A percentile compares a stretch with the other conserved stretches of the same genome.
Conservation (phyloP, 2,329 filamentous ascomycete genomes). For the Pyricularia grisea region DNA sequence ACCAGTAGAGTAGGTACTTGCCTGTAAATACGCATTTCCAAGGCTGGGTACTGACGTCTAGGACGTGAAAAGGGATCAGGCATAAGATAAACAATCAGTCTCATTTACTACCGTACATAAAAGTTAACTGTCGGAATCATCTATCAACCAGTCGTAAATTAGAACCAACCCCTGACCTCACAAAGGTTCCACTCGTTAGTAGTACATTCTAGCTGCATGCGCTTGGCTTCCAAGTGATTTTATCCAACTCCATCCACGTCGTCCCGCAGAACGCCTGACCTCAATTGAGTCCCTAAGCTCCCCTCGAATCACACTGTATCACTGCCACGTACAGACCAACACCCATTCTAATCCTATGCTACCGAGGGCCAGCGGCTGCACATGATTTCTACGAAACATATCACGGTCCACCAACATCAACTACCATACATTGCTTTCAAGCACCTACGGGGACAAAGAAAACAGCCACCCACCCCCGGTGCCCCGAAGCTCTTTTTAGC, state of each 20-base stretch:
- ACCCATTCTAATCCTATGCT: neutral
- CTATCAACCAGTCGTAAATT: neutral
- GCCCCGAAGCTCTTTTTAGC: neutral
- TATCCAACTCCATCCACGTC: neutral
- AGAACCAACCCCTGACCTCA: neutral
- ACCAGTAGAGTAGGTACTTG: no score
- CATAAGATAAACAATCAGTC: neutral
- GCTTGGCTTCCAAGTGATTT: constrained; percentile 1
- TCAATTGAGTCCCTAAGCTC: neutral
- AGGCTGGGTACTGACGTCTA: neutral
- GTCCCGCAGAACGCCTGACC: neutral
- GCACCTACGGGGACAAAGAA: neutral
- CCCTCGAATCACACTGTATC: neutral
- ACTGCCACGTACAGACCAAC: neutral
- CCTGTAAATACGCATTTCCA: neutral
- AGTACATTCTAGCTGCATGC: constrained; percentile 1
- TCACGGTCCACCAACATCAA: neutral
- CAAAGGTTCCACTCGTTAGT: neutral
- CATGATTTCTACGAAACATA: neutral
- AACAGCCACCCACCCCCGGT: neutral
- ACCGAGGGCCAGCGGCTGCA: neutral
- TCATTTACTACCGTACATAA: neutral
- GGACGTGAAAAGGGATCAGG: neutral
- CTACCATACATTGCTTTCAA: neutral
- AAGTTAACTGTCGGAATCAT: neutral